A percentile compares a stretch with the other conserved stretches of the same genome.
These are phyloP conservation scores for Hypholoma fasciculare DNA, from an alignment of 768 basidiomycete genomes.

Conservation along the genomic window DNA sequence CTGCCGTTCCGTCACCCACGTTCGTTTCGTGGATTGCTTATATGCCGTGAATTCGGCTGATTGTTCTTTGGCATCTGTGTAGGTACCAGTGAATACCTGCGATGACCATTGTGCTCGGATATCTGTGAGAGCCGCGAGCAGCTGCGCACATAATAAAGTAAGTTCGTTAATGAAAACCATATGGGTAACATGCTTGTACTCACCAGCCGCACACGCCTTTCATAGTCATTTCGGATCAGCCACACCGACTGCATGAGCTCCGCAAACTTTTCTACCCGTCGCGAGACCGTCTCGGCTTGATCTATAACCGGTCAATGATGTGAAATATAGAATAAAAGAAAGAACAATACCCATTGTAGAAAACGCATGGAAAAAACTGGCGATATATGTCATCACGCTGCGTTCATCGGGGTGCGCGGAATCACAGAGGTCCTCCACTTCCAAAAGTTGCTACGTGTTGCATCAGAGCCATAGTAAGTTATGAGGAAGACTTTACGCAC, in stretches of 20 bases:
- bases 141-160: constrained; percentile 32
- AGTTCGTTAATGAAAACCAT: constrained; percentile 7
- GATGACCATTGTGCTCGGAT: constrained; percentile 73
- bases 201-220: constrained; percentile 77
- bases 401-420: constrained; percentile 89
- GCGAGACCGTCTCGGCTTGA: constrained; percentile 91
- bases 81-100: constrained; percentile 68
- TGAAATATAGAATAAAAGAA: background rate
- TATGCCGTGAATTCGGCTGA: constrained; percentile 73
- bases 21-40: constrained; percentile 83
- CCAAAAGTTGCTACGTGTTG: constrained; percentile 76
- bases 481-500: constrained; percentile 45
- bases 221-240: constrained; percentile 88
- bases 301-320: constrained; percentile 46
- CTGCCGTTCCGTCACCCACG: constrained; percentile 88
- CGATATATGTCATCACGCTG: constrained; percentile 97
- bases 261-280: constrained; percentile 93
- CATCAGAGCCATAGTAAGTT: background rate
- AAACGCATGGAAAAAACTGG: constrained; percentile 97
- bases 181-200: constrained; percentile 17
- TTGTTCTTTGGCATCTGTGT: constrained; percentile 78
- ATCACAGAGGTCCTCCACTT: constrained; percentile 95
- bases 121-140: constrained; percentile 65
- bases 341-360: constrained; percentile 82
- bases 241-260: constrained; percentile 94